Evolutionary conservation across 1,284 basidiomycete species (phyloP), one percentile per base, ranked within the genome.

Genomic region (Schizophyllum amplum): DNA sequence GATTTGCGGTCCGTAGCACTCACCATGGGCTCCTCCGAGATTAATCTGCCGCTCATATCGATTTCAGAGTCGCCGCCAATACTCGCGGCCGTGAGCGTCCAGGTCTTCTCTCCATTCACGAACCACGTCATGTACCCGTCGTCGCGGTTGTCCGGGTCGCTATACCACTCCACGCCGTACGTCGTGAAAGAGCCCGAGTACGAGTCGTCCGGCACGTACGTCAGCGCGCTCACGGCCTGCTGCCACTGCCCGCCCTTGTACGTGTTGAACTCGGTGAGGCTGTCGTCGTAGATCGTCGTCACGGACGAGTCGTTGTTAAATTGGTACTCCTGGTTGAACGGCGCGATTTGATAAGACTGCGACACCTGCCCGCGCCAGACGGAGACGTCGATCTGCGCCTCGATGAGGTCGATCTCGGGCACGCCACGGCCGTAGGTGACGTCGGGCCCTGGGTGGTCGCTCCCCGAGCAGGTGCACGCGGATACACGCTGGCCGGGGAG

Each of bases 321-420:
- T 57, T 79, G 59, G 69, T 83, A 87, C 55, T 74, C 64, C 60
- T 73, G 76, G 69, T 87, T 82, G 69, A 84, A 90, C 47, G 84
- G 84, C 24, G 86, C 86, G 52, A 77, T 66, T 68, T 90, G 86
- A 62, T 75, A 74, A 42, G 80, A 83, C 69, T 90, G 87, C 9
- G 86, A 88, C 1, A 81, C 83, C 60, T 81, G 69, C 54, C 80
- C 79, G 57, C 60, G 55, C 52, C 51, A 57, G 9, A 55, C 5
- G 51, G 53, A 73, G 2, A 69, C 65, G 60, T 80, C 75, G 52
- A 84, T 68, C 62, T 83, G 77, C 2, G 88, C 83, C 70, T 94
- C 92, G 60, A 94, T 72, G 33, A 93, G 78, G 71, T 94, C 90
- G 61, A 95, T 90, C 73, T 95, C 92, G 0, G 92, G 92, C 0